These are phyloP conservation scores for Cinchona pubescens DNA, from an alignment of 257 asterid species.

Conservation along the genomic window DNA sequence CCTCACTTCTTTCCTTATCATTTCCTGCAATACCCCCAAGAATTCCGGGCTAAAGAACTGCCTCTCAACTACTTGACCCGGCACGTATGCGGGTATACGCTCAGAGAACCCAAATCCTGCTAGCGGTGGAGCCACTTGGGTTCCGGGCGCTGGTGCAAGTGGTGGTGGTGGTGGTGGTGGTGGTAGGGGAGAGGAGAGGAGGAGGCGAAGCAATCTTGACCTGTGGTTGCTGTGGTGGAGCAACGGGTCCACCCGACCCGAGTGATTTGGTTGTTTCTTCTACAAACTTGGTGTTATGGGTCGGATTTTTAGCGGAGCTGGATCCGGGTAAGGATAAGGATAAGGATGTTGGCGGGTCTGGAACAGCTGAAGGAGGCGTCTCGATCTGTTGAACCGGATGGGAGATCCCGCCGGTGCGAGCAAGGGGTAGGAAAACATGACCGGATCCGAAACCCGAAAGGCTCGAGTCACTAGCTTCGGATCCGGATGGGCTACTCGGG, in stretches of 20 bases:
- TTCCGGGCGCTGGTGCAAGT: too few species aligned
- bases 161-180: constrained; percentile 7
- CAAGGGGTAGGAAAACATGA: constrained; percentile 48
- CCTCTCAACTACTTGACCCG: constrained; percentile 31
- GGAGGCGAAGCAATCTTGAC: neutral
- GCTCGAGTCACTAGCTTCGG: constrained; percentile 58
- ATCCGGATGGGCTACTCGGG: constrained; percentile 67
- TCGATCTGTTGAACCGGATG: constrained; percentile 31
- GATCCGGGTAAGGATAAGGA: constrained; percentile 60
- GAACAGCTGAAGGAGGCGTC: constrained; percentile 8
- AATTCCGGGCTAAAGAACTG: constrained; percentile 67
- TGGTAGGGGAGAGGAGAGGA: constrained; percentile 8
- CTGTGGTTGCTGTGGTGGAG: neutral
- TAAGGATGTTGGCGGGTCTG: constrained; percentile 60
- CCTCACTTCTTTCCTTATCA: constrained; percentile 68
- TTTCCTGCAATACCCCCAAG: constrained; percentile 61
- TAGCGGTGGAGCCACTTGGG: constrained; percentile 2
- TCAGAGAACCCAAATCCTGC: constrained; percentile 16
- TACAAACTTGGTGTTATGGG: neutral
- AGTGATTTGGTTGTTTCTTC: neutral
- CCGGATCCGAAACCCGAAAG: constrained; percentile 37
- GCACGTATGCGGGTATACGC: neutral
- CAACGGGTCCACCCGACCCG: constrained; percentile 15
- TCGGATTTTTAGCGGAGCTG: constrained; percentile 21
- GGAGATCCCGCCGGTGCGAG: constrained; percentile 55